Conservation (phyloP, 2,329 filamentous ascomycete species). For the Diaporthe australafricana region DNA sequence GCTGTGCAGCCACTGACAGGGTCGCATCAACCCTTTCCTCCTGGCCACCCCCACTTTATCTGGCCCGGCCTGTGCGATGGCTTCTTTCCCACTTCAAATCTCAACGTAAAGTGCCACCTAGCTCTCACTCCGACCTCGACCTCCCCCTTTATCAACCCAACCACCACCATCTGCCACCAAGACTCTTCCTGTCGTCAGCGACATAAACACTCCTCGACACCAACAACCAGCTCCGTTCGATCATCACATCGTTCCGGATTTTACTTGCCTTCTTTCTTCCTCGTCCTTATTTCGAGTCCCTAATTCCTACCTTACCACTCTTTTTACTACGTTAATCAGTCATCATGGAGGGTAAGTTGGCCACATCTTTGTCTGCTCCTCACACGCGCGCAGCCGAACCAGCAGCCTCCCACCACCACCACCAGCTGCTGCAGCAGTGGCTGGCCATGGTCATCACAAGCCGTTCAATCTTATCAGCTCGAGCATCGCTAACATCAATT, state of each 20-base stretch:
- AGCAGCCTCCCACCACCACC: slow-evolving; percentile 25
- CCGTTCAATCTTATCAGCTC: slow-evolving; percentile 25
- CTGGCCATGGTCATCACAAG: slow-evolving; percentile 27
- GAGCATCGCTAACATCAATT: slow-evolving; percentile 56
- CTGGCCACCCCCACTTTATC: slow-evolving; percentile 34
- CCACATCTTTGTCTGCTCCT: slow-evolving; percentile 46
- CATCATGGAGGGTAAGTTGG: slow-evolving; percentile 67
- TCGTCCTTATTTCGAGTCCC: slow-evolving; percentile 42
- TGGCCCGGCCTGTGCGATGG: slow-evolving; percentile 37
- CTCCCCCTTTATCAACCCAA: slow-evolving; percentile 38
- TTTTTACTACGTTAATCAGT: slow-evolving; percentile 56
- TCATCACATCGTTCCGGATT: slow-evolving; percentile 38
- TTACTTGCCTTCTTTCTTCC: slow-evolving; percentile 44
- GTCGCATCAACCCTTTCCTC: slow-evolving; percentile 32
- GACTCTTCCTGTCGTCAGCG: slow-evolving; percentile 36
- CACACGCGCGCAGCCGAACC: slow-evolving; percentile 33
- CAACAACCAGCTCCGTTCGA: slow-evolving; percentile 37
- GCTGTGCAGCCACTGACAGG: slow-evolving; percentile 30
- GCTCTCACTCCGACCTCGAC: slow-evolving; percentile 31
- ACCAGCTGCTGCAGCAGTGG: slow-evolving; percentile 23
- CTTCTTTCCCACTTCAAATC: slow-evolving; percentile 39
- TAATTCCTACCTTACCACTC: slow-evolving; percentile 43
- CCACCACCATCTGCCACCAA: slow-evolving; percentile 35
- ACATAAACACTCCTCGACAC: slow-evolving; percentile 28
- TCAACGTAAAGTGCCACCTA: slow-evolving; percentile 38